Base-by-base conservation (phyloP, 371 early-diverging fungal species). In the Mucor irregularis region DNA sequence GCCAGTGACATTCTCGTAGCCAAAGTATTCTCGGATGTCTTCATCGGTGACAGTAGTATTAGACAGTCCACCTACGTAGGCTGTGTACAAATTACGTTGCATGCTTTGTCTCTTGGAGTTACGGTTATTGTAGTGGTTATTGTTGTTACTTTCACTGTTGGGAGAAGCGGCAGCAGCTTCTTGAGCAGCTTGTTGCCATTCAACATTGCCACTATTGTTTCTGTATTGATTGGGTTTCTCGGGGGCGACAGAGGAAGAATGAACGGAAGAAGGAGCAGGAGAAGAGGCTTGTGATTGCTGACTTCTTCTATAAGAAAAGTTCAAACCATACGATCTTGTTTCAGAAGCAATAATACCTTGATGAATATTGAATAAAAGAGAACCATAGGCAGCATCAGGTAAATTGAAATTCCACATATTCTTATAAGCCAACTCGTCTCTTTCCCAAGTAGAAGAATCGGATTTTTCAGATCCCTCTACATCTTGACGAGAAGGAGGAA, bases 331-430 rank as follows among this genome's bases (percentile, higher is more conserved):
- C 0, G 82, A 78, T 59, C 68, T 72, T 26, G 76, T 80, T 61
- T 84, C 84, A 26, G 81, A 74, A 45, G 70, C 62, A 44, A 79
- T 67, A 11, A 70, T 64, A 7, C 85, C 85, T 25, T 84, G 71
- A 49, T 69, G 71, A 42, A 84, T 68, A 56, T 79, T 76, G 33
- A 86, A 64, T 13, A 84, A 61, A 25, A 84, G 58, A 49, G 78
- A 71, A 6, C 87, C 87, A 58, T 75, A 80, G 21, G 81, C 80
- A 31, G 81, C 80, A 62, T 86, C 87, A 13, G 87, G 83, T 40
- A 86, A 57, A 39, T 86, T 86, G 55, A 86, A 84, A 51, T 84
- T 81, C 87, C 87, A 86, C 78, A 82, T 76, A 58, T 84, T 84
- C 56, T 84, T 86, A 59, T 80, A 86, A 0, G 83, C 81, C 6